Percentiles rank a stretch among this genome's conserved stretches.
Conservation (phyloP, 1,284 basidiomycete species). For the Naganishia sp. region DNA sequence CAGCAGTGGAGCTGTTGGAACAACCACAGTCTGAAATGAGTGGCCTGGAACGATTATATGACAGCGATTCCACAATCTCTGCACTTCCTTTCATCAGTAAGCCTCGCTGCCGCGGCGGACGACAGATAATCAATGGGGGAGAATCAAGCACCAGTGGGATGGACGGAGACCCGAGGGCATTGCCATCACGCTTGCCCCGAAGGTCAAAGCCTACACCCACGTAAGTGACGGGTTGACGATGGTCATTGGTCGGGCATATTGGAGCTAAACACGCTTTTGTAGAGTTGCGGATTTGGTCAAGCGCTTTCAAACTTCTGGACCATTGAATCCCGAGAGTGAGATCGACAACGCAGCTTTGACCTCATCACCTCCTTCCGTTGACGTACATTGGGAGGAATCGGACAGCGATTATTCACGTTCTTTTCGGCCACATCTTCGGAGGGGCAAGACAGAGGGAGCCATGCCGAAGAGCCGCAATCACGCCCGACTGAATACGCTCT, state of each 20-base stretch:
- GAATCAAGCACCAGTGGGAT: slow-evolving; percentile 45
- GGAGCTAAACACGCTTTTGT: slow-evolving; percentile 46
- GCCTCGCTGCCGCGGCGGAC: slow-evolving; percentile 9
- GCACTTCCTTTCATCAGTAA: slow-evolving; percentile 55
- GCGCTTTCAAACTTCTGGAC: slow-evolving; percentile 60
- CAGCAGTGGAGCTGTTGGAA: not conserved
- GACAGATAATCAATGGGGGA: slow-evolving; percentile 10
- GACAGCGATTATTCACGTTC: slow-evolving; percentile 50
- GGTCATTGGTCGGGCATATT: not conserved
- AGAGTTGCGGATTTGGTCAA: slow-evolving; percentile 82
- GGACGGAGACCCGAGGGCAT: slow-evolving; percentile 48
- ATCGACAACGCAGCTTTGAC: not conserved
- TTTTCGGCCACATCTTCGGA: slow-evolving; percentile 42
- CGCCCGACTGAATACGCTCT: slow-evolving; percentile 54
- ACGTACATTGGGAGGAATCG: slow-evolving; percentile 39
- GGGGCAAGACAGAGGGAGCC: slow-evolving; percentile 48
- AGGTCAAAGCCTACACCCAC: slow-evolving; percentile 53
- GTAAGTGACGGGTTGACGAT: slow-evolving; percentile 33
- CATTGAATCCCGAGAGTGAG: slow-evolving; percentile 6
- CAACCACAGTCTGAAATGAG: not conserved
- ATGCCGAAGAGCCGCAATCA: slow-evolving; percentile 38
- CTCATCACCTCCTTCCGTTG: not conserved
- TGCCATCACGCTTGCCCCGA: slow-evolving; percentile 69
- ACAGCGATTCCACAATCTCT: slow-evolving; percentile 89
- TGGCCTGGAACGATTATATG: slow-evolving; percentile 46